Evolutionary conservation across 2,329 filamentous ascomycete genomes (phyloP).

Genomic region (Exutisphaerella laricina): DNA sequence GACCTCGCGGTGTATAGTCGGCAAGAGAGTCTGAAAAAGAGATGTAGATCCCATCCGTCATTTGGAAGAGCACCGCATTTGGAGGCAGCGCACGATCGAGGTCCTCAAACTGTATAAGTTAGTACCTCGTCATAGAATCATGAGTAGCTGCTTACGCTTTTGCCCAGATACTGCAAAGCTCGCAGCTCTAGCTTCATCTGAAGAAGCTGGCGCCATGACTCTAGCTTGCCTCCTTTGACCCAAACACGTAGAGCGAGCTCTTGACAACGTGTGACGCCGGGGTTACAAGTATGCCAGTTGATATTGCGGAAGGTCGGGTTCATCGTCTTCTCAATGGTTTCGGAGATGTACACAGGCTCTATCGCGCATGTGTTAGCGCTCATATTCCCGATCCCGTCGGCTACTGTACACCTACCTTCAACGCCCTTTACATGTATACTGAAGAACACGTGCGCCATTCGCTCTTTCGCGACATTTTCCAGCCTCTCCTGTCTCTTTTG

Average conservation of each 20-base stretch:
- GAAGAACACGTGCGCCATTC: slow-evolving; percentile 84
- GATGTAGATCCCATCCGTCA: slow-evolving; percentile 81
- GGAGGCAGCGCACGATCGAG: slow-evolving; percentile 69
- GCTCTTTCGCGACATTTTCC: slow-evolving; percentile 63
- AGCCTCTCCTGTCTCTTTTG: slow-evolving; percentile 65
- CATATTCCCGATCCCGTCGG: not conserved
- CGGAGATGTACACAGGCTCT: slow-evolving; percentile 85
- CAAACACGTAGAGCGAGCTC: slow-evolving; percentile 66
- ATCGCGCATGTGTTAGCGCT: slow-evolving; percentile 28
- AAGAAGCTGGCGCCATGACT: slow-evolving; percentile 59
- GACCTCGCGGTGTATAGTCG: slow-evolving; percentile 19
- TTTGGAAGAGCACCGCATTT: slow-evolving; percentile 80
- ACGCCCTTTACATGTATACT: slow-evolving; percentile 65
- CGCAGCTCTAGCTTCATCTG: slow-evolving; percentile 67
- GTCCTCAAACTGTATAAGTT: slow-evolving; percentile 42
- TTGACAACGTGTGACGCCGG: slow-evolving; percentile 60
- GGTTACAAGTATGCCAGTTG: slow-evolving; percentile 60
- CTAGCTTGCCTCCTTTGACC: slow-evolving; percentile 54
- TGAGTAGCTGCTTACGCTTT: slow-evolving; percentile 38
- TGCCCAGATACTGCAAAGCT: slow-evolving; percentile 72
- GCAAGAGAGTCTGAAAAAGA: slow-evolving; percentile 23
- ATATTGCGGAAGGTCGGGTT: slow-evolving; percentile 89
- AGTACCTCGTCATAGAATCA: slow-evolving; percentile 4
- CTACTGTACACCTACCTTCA: slow-evolving; percentile 30
- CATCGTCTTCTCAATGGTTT: slow-evolving; percentile 68